Conservation (phyloP, 2,329 filamentous ascomycete species). For the Nothophaeocryptopus gaeumannii region DNA sequence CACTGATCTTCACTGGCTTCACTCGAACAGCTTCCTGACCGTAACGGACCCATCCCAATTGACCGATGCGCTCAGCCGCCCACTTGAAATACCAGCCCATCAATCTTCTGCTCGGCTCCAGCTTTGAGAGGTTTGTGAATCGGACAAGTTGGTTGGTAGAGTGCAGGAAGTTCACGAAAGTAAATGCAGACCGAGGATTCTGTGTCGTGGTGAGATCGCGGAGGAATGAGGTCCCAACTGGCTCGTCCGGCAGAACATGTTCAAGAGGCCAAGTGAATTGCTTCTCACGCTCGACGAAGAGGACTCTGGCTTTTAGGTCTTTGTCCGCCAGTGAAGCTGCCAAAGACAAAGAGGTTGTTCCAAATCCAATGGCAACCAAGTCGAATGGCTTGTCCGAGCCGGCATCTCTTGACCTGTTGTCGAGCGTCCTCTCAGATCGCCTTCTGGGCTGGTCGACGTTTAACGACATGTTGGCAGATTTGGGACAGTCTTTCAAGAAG, state of each 20-base stretch:
- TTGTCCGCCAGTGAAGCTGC: slow-evolving; percentile 26
- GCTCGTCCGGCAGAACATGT: slow-evolving; percentile 22
- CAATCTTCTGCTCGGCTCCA: slow-evolving; percentile 24
- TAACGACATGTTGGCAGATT: slow-evolving; percentile 9
- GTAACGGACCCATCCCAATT: slow-evolving; percentile 28
- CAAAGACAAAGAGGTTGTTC: slow-evolving; percentile 24
- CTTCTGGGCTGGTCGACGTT: slow-evolving; percentile 4
- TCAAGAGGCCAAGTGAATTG: slow-evolving; percentile 22
- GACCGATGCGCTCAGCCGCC: slow-evolving; percentile 25
- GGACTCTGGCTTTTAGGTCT: slow-evolving; percentile 15
- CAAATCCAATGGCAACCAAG: slow-evolving; percentile 28
- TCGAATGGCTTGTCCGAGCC: slow-evolving; percentile 20
- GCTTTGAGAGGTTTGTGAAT: slow-evolving; percentile 30
- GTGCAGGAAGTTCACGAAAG: slow-evolving; percentile 33
- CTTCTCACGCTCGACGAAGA: slow-evolving; percentile 25
- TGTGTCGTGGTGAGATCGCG: slow-evolving; percentile 30
- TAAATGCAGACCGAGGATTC: slow-evolving; percentile 31
- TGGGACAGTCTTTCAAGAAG: neutral
- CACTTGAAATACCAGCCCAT: slow-evolving; percentile 30
- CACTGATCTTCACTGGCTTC: slow-evolving; percentile 15
- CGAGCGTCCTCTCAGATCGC: slow-evolving; percentile 3
- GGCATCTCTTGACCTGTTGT: slow-evolving; percentile 6
- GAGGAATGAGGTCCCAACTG: slow-evolving; percentile 25
- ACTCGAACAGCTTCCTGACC: slow-evolving; percentile 22
- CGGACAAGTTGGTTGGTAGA: slow-evolving; percentile 27